phyloP scores from a whole-genome alignment of 768 basidiomycete species.

The Leccinum boreale region DNA sequence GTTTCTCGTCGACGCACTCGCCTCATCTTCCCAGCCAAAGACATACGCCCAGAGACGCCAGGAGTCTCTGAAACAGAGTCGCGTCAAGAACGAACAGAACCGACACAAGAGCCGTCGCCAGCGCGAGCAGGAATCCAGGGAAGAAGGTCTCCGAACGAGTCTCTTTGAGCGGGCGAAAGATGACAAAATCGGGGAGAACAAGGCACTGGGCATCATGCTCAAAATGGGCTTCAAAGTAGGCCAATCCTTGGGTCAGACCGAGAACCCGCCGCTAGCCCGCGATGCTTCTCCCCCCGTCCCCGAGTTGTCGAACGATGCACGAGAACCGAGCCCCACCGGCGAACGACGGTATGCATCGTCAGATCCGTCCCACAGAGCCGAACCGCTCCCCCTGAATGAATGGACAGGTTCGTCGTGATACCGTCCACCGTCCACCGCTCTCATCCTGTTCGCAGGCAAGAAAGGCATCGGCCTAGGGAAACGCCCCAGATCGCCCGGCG shows the following conservation, averaged over 20 bases:
- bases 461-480: conserved; percentile 73
- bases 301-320: not conserved
- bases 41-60: conserved; percentile 74
- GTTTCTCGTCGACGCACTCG: conserved; percentile 52
- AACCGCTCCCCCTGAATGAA: conserved; percentile 74
- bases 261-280: conserved; percentile 5
- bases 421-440: not conserved
- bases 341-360: conserved; percentile 1
- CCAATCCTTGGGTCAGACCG: conserved; percentile 60
- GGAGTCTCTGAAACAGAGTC: conserved; percentile 55
- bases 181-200: conserved; percentile 49
- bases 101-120: conserved; percentile 57
- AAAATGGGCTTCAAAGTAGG: conserved; percentile 93
- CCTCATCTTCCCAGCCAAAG: conserved; percentile 40
- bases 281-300: conserved; percentile 1
- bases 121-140: conserved; percentile 69
- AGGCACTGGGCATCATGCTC: conserved; percentile 87
- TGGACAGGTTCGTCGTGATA: conserved; percentile 64
- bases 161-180: conserved; percentile 73
- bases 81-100: conserved; percentile 66
- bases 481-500: conserved; percentile 61
- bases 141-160: conserved; percentile 76
- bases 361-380: conserved; percentile 44
- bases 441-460: conserved; percentile 50
- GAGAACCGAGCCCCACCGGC: conserved; percentile 1